Evolutionary conservation across 805 yeast species (phyloP).

Genomic region (Pichia phayaonensis): DNA sequence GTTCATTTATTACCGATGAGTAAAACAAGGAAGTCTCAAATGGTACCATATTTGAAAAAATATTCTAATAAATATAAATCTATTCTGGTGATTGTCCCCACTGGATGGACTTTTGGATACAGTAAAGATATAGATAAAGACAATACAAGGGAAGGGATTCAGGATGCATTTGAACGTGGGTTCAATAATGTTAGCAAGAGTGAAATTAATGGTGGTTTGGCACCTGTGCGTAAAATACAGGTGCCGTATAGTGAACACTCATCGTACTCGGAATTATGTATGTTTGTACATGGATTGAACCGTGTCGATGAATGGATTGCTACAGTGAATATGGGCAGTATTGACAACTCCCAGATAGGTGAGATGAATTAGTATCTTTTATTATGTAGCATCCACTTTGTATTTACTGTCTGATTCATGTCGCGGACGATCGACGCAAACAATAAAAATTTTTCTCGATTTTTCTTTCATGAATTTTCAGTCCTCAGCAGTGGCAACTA

Average conservation of each 20-base stretch:
- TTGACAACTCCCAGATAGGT: neutral
- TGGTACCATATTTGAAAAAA: conserved; percentile 43
- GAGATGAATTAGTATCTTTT: neutral
- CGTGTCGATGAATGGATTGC: conserved; percentile 54
- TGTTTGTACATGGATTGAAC: conserved; percentile 50
- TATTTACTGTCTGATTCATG: neutral
- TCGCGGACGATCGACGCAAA: conserved; percentile 2
- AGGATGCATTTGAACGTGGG: conserved; percentile 7
- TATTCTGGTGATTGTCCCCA: conserved; percentile 72
- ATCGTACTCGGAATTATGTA: conserved; percentile 70
- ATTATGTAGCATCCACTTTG: neutral
- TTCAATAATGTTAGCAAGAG: conserved; percentile 2
- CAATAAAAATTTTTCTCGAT: neutral
- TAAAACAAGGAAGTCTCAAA: conserved; percentile 38
- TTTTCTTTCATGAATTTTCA: neutral
- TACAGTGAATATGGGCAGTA: conserved; percentile 52
- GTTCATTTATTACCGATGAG: conserved; percentile 73
- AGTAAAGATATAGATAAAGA: conserved; percentile 5
- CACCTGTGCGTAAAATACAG: conserved; percentile 15
- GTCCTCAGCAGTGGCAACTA: neutral
- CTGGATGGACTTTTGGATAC: conserved; percentile 76
- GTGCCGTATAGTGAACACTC: conserved; percentile 92
- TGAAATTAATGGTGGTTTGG: conserved; percentile 9
- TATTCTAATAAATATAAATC: conserved; percentile 43
- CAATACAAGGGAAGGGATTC: neutral